phyloP scores from a whole-genome alignment of 805 yeast species.

The Ogataea thermomethanolica region DNA sequence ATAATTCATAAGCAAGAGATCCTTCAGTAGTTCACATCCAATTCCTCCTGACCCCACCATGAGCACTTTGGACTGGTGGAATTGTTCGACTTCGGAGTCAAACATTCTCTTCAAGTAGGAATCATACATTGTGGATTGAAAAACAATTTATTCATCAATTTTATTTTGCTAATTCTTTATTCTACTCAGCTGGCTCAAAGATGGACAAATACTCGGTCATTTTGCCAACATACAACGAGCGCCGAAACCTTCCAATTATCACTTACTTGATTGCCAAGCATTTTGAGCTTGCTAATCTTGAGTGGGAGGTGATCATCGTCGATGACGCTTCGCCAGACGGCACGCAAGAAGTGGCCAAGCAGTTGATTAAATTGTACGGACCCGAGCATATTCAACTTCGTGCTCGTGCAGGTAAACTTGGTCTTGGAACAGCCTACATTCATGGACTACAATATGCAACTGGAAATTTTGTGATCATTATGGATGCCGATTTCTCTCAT shows the following conservation, averaged over 20 bases:
- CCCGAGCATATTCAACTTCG: slow-evolving; percentile 56
- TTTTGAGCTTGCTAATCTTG: slow-evolving; percentile 49
- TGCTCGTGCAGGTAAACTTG: slow-evolving; percentile 74
- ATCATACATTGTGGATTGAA: slow-evolving; percentile 13
- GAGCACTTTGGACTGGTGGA: slow-evolving; percentile 53
- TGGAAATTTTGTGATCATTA: slow-evolving; percentile 72
- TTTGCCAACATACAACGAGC: slow-evolving; percentile 76
- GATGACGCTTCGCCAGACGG: slow-evolving; percentile 84
- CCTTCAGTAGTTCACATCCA: slow-evolving; percentile 87
- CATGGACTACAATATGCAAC: slow-evolving; percentile 70
- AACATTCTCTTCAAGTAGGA: slow-evolving; percentile 41
- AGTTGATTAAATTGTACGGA: slow-evolving; percentile 56
- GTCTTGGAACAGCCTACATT: slow-evolving; percentile 77
- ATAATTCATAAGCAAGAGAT: slow-evolving; percentile 71
- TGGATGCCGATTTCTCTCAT: slow-evolving; percentile 84
- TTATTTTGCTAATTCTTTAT: slow-evolving; percentile 1
- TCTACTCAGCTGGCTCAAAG: not conserved
- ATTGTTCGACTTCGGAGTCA: slow-evolving; percentile 34
- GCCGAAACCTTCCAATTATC: slow-evolving; percentile 63
- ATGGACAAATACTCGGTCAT: slow-evolving; percentile 64
- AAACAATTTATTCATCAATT: not conserved
- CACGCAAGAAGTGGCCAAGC: slow-evolving; percentile 67
- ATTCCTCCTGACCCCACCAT: slow-evolving; percentile 97
- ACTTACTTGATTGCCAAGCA: slow-evolving; percentile 67
- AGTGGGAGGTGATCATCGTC: slow-evolving; percentile 76